These are phyloP conservation scores for Metschnikowia lachancei DNA, from an alignment of 805 yeast genomes.

Conservation along the genomic window DNA sequence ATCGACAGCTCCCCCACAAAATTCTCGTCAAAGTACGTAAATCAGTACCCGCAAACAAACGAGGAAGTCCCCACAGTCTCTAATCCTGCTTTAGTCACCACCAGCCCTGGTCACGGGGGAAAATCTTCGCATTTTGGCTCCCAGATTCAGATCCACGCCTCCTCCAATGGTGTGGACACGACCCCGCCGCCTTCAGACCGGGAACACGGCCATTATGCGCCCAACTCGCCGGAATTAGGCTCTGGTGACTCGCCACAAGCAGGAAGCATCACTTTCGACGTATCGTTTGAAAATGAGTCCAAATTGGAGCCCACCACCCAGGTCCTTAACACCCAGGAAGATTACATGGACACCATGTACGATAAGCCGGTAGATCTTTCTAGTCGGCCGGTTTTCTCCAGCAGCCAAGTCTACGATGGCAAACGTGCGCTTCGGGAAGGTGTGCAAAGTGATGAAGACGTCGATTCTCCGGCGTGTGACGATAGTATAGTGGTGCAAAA, in stretches of 20 bases:
- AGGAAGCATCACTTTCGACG: constrained; percentile 12
- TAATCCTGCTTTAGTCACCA: too few relatives aligned
- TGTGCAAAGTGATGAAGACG: constrained; percentile 8
- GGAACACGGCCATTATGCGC: too few relatives aligned
- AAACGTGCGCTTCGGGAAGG: constrained; percentile 1
- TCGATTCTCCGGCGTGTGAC: constrained; percentile 17
- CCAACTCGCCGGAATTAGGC: too few relatives aligned
- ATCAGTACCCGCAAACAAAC: too few relatives aligned
- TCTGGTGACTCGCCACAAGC: neutral
- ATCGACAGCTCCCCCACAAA: constrained; percentile 13
- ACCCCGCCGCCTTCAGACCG: too few relatives aligned
- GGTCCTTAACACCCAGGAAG: constrained; percentile 33
- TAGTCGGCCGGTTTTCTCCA: constrained; percentile 19
- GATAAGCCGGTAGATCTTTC: constrained; percentile 14
- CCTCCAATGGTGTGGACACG: neutral
- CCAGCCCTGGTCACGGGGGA: too few relatives aligned
- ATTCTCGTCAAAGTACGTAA: too few relatives aligned
- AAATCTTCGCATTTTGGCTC: neutral
- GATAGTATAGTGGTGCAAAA: constrained; percentile 30
- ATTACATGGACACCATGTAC: constrained; percentile 10
- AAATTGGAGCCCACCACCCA: constrained; percentile 27
- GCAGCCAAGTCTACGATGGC: constrained; percentile 19
- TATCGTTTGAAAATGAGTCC: neutral
- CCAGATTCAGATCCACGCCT: neutral
- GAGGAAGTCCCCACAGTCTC: too few relatives aligned